A percentile compares a stretch with the other conserved stretches of the same genome.
These are phyloP conservation scores for Malania oleifera DNA, from an alignment of 164 flowering plant genomes.

Conservation along the genomic window DNA sequence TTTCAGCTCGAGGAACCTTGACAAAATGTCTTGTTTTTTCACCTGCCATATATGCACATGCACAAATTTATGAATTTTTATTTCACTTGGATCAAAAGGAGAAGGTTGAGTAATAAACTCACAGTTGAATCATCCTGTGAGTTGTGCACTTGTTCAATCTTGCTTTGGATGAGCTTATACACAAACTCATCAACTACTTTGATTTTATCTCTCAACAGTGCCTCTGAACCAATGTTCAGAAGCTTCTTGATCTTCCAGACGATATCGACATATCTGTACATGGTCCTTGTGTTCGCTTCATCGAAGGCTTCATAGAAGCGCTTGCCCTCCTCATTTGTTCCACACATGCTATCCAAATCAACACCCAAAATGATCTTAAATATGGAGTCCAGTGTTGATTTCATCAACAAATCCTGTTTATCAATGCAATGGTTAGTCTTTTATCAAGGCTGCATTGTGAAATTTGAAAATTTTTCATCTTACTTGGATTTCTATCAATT, in stretches of 20 bases:
- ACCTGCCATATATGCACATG: background rate
- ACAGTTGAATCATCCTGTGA: background rate
- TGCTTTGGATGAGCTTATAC: background rate
- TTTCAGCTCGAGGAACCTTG: background rate
- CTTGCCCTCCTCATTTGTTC: background rate
- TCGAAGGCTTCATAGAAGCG: background rate
- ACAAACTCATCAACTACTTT: background rate
- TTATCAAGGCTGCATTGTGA: background rate
- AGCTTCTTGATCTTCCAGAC: conserved; percentile 1
- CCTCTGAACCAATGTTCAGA: background rate
- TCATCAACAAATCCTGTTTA: background rate
- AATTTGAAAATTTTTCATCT: background rate
- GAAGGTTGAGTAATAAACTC: background rate
- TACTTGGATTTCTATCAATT: background rate
- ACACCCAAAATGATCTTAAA: background rate
- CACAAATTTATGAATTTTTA: background rate
- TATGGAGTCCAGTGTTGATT: background rate
- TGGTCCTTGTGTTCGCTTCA: background rate
- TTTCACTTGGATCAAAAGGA: background rate
- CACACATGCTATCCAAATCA: background rate
- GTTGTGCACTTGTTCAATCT: background rate
- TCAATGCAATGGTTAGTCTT: background rate
- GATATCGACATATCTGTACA: background rate
- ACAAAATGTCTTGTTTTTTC: background rate
- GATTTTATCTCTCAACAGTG: background rate